These are phyloP conservation scores for Mucor lusitanicus DNA, from an alignment of 371 early-diverging fungal genomes.

Conservation along the genomic window DNA sequence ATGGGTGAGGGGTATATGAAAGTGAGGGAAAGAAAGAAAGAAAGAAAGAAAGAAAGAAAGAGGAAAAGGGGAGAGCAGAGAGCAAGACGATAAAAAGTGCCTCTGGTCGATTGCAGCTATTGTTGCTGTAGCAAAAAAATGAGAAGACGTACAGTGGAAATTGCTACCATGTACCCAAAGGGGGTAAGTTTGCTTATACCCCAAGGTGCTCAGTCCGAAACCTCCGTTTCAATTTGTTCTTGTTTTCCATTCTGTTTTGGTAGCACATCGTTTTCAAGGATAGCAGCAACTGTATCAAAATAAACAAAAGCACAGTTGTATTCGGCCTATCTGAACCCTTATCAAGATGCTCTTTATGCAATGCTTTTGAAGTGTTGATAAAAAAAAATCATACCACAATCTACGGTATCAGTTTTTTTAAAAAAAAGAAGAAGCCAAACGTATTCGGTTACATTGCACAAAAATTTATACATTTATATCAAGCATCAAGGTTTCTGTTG, in stretches of 20 bases:
- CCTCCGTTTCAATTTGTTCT: slow-evolving; percentile 6
- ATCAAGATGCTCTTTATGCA: neutral
- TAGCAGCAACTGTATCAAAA: neutral
- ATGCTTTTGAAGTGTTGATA: neutral
- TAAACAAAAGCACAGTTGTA: neutral
- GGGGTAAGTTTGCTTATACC: slow-evolving; percentile 6
- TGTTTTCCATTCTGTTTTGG: neutral
- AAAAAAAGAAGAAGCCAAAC: neutral
- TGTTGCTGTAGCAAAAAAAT: neutral
- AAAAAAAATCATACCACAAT: neutral
- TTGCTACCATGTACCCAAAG: slow-evolving; percentile 15
- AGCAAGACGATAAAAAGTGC: neutral
- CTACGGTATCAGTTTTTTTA: neutral
- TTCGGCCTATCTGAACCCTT: neutral
- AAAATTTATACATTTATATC: neutral
- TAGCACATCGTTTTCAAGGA: neutral
- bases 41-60: slow-evolving; percentile 1
- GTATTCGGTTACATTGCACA: neutral
- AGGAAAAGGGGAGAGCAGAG: neutral
- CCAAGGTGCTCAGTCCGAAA: slow-evolving; percentile 7
- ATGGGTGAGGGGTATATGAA: neutral
- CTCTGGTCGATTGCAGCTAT: neutral
- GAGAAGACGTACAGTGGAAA: neutral
- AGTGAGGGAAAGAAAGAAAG: neutral
- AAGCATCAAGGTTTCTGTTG: neutral